A percentile compares a stretch with the other conserved stretches of the same genome.
Evolutionary conservation across 2,329 filamentous ascomycete genomes (phyloP).

Genomic region (Trichoderma aggressivum): DNA sequence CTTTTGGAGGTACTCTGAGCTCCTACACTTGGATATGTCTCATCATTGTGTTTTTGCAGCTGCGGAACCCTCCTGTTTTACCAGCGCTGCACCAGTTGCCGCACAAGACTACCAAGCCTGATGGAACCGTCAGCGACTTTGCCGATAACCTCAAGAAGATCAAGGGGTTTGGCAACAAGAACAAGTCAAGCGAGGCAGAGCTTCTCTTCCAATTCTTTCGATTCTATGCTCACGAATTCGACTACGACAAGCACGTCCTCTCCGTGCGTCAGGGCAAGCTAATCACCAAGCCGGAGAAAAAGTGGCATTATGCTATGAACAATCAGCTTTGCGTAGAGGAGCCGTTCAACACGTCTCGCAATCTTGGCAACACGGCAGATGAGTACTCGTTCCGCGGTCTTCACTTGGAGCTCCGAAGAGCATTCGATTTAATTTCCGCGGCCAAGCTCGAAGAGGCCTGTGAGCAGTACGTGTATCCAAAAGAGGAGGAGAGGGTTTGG

Average conservation of each 20-base stretch:
- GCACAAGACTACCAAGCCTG: conserved; percentile 48
- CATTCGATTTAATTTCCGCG: conserved; percentile 76
- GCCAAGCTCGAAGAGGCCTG: conserved; percentile 80
- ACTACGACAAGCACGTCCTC: conserved; percentile 79
- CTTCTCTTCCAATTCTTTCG: conserved; percentile 96
- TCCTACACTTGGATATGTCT: conserved; percentile 99
- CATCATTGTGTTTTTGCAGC: conserved; percentile 94
- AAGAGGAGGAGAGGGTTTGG: conserved; percentile 67
- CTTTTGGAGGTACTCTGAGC: conserved; percentile 88
- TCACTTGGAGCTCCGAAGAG: conserved; percentile 82
- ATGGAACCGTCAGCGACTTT: conserved; percentile 71
- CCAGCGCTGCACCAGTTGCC: conserved; percentile 75
- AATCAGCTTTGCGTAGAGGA: conserved; percentile 93
- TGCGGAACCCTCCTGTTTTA: conserved; percentile 76
- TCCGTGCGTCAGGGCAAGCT: conserved; percentile 80
- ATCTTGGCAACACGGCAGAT: conserved; percentile 93
- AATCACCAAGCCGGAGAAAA: conserved; percentile 79
- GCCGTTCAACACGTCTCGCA: conserved; percentile 85
- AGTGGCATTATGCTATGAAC: conserved; percentile 76
- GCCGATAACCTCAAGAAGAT: conserved; percentile 80
- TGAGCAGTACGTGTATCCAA: conserved; percentile 83
- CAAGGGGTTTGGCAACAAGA: conserved; percentile 69
- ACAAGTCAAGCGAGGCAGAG: conserved; percentile 77
- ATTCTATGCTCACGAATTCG: conserved; percentile 88
- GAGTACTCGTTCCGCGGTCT: conserved; percentile 91